phyloP scores from a whole-genome alignment of 352 stramenopile species.

The Phytophthora pseudosyringae region DNA sequence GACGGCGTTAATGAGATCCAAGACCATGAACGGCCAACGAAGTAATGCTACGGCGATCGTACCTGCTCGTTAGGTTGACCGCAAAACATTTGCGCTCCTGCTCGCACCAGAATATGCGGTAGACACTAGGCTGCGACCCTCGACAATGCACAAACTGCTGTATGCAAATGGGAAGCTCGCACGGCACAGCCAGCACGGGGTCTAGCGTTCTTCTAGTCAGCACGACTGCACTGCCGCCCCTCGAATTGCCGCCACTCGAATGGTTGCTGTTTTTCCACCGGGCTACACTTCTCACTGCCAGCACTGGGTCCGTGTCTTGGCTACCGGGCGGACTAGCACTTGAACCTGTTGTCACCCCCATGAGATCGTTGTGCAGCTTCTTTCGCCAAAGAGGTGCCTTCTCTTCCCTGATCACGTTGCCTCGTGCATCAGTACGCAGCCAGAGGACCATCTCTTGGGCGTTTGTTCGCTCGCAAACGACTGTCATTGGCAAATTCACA shows the following conservation, averaged over 20 bases:
- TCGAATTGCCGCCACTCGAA: constrained; percentile 21
- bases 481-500: constrained; percentile 65
- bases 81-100: constrained; percentile 65
- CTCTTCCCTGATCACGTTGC: constrained; percentile 57
- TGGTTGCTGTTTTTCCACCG: constrained; percentile 56
- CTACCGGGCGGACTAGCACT: neutral
- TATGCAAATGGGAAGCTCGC: constrained; percentile 63
- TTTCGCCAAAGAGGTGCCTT: constrained; percentile 65
- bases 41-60: neutral
- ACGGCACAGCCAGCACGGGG: constrained; percentile 55
- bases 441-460: constrained; percentile 64
- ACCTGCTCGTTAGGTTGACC: constrained; percentile 82
- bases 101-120: constrained; percentile 68
- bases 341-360: constrained; percentile 8
- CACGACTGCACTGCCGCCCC: constrained; percentile 61
- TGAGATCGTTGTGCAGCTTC: constrained; percentile 54
- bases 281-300: constrained; percentile 66
- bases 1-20: neutral
- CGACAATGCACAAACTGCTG: constrained; percentile 81
- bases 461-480: constrained; percentile 64
- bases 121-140: constrained; percentile 70
- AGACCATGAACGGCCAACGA: neutral
- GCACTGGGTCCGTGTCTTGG: constrained; percentile 38
- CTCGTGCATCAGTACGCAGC: constrained; percentile 56
- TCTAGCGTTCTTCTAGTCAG: constrained; percentile 67